These are phyloP conservation scores for Kazachstania bromeliacearum DNA, from an alignment of 805 yeast genomes.

Conservation along the genomic window DNA sequence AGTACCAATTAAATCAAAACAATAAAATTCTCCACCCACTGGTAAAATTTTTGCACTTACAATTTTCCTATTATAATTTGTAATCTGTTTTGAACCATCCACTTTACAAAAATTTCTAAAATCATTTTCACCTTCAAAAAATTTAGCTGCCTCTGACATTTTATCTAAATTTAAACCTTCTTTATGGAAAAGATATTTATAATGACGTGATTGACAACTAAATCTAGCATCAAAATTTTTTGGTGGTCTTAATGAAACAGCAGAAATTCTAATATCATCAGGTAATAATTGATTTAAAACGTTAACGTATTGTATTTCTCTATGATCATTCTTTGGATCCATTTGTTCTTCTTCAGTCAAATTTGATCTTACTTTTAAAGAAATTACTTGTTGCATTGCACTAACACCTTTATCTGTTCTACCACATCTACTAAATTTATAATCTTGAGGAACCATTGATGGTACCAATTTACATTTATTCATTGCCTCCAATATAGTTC, in stretches of 20 bases:
- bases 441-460: conserved; percentile 48
- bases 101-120: conserved; percentile 90
- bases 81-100: conserved; percentile 89
- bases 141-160: conserved; percentile 62
- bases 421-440: conserved; percentile 82
- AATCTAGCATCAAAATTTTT: conserved; percentile 80
- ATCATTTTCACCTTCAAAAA: conserved; percentile 65
- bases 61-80: conserved; percentile 63
- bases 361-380: conserved; percentile 64
- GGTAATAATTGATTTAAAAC: conserved; percentile 75
- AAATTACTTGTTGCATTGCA: conserved; percentile 91
- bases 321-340: conserved; percentile 45
- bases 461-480: conserved; percentile 56
- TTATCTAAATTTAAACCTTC: conserved; percentile 46
- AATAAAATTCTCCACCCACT: conserved; percentile 39
- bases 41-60: conserved; percentile 40
- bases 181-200: conserved; percentile 67
- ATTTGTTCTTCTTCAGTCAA: conserved; percentile 53
- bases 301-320: conserved; percentile 68
- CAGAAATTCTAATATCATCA: conserved; percentile 70
- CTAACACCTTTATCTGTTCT: conserved; percentile 95
- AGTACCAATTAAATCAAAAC: conserved; percentile 71
- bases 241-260: conserved; percentile 78
- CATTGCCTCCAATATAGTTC: conserved; percentile 62
- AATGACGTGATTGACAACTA: conserved; percentile 80